Evolutionary conservation across 2,329 filamentous ascomycete genomes (phyloP), one percentile per base, ranked within the genome.

Genomic region (Tolypocladium tundrense): DNA sequence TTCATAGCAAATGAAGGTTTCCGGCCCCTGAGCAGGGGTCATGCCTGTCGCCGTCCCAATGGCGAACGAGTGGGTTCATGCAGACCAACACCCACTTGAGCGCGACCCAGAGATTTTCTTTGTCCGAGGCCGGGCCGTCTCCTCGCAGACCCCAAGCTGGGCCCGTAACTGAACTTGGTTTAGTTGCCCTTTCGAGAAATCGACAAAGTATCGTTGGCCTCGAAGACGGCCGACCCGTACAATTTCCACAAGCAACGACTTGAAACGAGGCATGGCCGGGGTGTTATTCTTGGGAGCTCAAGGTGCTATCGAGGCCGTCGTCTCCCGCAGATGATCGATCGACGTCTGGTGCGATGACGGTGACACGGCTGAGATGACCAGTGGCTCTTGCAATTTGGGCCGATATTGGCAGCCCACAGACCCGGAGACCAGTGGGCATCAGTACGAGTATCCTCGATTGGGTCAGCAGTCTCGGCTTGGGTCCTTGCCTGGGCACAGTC

Each of bases 21-120:
- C 27, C 9, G n/a, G 19, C 58, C 58, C 56, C 58, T 58, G 55
- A 59, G 52, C 58, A 55, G 45, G 58, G 56, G 52, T 59, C n/a
- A 52, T 33, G 19, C 42, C 21, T 37, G 37, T 37, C 54, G 52
- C 40, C 41, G 8, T 39, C 43, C 10, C 45, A 11, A n/a, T 21
- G 43, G 52, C 31, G 55, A 51, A 45, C 53, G n/a, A 42, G 39
- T 54, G 53, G 5, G 37, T 5, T 14, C 14, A 6, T 14, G 16
- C 48, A 51, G 35, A 37, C 31, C 31, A 52, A 52, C 48, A 37
- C 19, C 31, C 10, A 21, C 31, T 21, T 19, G 27, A 33, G 31
- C 31, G 33, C 31, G 48, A n/a, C 27, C 16, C 27, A n/a, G 16
- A 31, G 14, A 19, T 41, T 8, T 35, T 51, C 16, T 11, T 35